phyloP scores from a whole-genome alignment of 768 basidiomycete species.

The Leucocoprinus leucothites region DNA sequence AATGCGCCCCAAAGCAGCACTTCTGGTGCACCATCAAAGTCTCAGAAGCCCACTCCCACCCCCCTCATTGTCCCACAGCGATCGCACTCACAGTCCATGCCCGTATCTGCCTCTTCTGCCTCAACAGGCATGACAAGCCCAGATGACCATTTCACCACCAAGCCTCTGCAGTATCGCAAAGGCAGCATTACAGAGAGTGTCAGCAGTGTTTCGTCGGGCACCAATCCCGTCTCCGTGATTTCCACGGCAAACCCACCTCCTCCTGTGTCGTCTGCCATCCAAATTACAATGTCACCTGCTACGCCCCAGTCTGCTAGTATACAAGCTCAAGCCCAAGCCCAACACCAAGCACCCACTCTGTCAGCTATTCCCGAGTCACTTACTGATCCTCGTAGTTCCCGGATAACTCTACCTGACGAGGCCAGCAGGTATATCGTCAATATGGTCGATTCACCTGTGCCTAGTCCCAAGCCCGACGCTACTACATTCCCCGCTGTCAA shows the following conservation, averaged over 20 bases:
- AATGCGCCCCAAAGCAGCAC: conserved; percentile 22
- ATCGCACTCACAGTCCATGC: conserved; percentile 29
- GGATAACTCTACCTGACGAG: conserved; percentile 73
- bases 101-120: conserved; percentile 24
- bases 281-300: conserved; percentile 12
- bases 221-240: conserved; percentile 18
- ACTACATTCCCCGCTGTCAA: conserved; percentile 26
- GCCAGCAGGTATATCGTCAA: conserved; percentile 68
- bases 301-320: neutral
- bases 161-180: conserved; percentile 28
- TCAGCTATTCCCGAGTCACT: conserved; percentile 1
- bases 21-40: conserved; percentile 17
- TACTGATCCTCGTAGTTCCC: conserved; percentile 38
- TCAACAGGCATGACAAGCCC: conserved; percentile 8
- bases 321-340: conserved; percentile 9
- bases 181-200: conserved; percentile 35
- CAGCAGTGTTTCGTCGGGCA: conserved; percentile 25
- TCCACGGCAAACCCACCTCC: conserved; percentile 7
- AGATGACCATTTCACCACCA: conserved; percentile 19
- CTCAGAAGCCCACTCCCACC: conserved; percentile 23
- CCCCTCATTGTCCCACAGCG: conserved; percentile 39
- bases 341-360: conserved; percentile 1
- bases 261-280: neutral
- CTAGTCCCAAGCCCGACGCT: conserved; percentile 45
- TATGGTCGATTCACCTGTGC: conserved; percentile 60